A percentile compares a stretch with the other conserved stretches of the same genome.
These are phyloP conservation scores for Penicillium hordei DNA, from an alignment of 2,329 filamentous ascomycete genomes.

Conservation along the genomic window DNA sequence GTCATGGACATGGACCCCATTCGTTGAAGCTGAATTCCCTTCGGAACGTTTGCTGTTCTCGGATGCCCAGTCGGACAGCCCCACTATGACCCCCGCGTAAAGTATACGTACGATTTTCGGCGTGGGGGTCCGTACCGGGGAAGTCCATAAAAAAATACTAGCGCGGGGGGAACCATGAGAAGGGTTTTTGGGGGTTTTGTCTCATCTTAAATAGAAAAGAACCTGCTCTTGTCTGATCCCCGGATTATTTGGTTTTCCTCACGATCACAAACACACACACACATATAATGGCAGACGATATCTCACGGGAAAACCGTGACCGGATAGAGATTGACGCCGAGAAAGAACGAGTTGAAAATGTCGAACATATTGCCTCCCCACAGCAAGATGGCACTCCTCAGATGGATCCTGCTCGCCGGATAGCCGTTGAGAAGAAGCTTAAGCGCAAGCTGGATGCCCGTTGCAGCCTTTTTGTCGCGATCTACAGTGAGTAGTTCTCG, in stretches of 20 bases:
- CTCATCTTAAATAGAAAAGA: neutral
- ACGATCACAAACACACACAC: neutral
- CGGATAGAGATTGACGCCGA: constrained; percentile 19
- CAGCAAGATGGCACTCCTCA: constrained; percentile 8
- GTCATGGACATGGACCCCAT: neutral
- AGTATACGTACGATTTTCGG: neutral
- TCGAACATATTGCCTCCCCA: constrained; percentile 20
- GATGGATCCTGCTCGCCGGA: constrained; percentile 26
- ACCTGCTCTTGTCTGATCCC: neutral
- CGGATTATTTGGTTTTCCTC: neutral
- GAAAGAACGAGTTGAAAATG: constrained; percentile 20
- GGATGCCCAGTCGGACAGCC: constrained; percentile 1
- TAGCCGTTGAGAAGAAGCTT: constrained; percentile 27
- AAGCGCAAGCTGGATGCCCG: constrained; percentile 31
- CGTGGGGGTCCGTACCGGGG: constrained; percentile 15
- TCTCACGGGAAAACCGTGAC: constrained; percentile 16
- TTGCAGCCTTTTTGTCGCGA: constrained; percentile 27
- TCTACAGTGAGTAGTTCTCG: constrained; percentile 17
- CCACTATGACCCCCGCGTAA: constrained; percentile 9
- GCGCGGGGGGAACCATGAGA: constrained; percentile 5
- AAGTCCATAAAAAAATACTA: constrained; percentile 3
- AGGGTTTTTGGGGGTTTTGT: neutral
- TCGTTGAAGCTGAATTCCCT: neutral
- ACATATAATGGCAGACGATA: constrained; percentile 23
- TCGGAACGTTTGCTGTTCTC: neutral